Conservation (phyloP, 75 land plant species). For the Chamaecyparis obtusa region DNA sequence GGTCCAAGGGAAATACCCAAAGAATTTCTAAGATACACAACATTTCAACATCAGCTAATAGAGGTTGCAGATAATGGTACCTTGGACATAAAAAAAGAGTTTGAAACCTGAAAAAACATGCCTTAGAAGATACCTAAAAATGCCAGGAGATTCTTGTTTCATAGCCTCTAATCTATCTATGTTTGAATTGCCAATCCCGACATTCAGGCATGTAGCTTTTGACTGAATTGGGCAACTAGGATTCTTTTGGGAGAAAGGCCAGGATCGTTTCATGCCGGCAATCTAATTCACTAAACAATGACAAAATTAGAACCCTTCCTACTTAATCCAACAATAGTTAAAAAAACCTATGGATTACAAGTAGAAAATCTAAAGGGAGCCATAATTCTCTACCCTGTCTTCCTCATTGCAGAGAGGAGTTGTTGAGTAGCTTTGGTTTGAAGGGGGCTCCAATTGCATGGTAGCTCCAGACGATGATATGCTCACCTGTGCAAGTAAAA, state of each 20-base stretch:
- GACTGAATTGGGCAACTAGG: slow-evolving; percentile 13
- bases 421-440: slow-evolving; percentile 64
- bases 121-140: slow-evolving; percentile 15
- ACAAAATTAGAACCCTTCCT: slow-evolving; percentile 10
- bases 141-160: slow-evolving; percentile 24
- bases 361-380: not conserved
- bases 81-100: not conserved
- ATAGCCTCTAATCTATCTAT: slow-evolving; percentile 8
- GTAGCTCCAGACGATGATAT: slow-evolving; percentile 30
- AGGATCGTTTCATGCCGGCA: slow-evolving; percentile 46
- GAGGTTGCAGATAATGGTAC: not conserved
- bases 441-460: slow-evolving; percentile 78
- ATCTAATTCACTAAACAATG: slow-evolving; percentile 31
- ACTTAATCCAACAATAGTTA: not conserved
- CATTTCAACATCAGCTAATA: not conserved
- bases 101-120: slow-evolving; percentile 1
- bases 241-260: slow-evolving; percentile 34
- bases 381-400: slow-evolving; percentile 38
- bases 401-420: slow-evolving; percentile 32
- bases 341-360: not conserved
- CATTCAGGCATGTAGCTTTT: slow-evolving; percentile 14
- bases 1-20: slow-evolving; percentile 1
- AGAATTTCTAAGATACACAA: slow-evolving; percentile 9
- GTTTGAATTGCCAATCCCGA: not conserved
- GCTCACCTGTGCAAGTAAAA: slow-evolving; percentile 15